Evolutionary conservation across 176 grass and related monocot genomes (phyloP).

Genomic region (Phoenix roebelenii): DNA sequence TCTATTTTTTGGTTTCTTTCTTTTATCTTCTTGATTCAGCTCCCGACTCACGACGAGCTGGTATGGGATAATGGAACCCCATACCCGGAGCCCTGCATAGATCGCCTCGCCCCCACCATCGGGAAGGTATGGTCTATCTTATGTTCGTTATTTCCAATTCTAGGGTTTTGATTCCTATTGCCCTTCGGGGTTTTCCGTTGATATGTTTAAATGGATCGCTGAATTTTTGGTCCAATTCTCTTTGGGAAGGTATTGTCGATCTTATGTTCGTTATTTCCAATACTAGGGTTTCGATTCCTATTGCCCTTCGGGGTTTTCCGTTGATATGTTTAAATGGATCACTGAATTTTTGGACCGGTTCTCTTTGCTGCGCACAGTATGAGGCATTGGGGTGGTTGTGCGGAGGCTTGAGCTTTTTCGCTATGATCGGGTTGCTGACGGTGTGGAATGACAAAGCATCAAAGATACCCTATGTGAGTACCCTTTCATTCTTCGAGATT

Average conservation of each 20-base stretch:
- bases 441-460: constrained; percentile 86
- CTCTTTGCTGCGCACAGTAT: constrained; percentile 30
- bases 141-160: too few relatives aligned
- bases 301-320: neutral
- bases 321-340: too few relatives aligned
- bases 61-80: constrained; percentile 95
- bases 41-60: constrained; percentile 60
- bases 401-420: constrained; percentile 81
- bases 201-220: too few relatives aligned
- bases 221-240: constrained; percentile 14
- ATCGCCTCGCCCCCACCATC: constrained; percentile 81
- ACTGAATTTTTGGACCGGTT: constrained; percentile 12
- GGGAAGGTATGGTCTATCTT: constrained; percentile 48
- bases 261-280: too few relatives aligned
- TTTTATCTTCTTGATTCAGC: constrained; percentile 23
- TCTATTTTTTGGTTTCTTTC: neutral
- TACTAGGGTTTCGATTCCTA: neutral
- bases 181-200: neutral
- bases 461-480: constrained; percentile 83
- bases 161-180: neutral
- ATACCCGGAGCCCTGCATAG: constrained; percentile 85
- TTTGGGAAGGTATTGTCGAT: constrained; percentile 45
- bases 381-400: constrained; percentile 93
- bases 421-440: constrained; percentile 38
- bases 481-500: neutral